Base-by-base conservation (phyloP, 2,329 filamentous ascomycete species). In the Colletotrichum endophyticum region DNA sequence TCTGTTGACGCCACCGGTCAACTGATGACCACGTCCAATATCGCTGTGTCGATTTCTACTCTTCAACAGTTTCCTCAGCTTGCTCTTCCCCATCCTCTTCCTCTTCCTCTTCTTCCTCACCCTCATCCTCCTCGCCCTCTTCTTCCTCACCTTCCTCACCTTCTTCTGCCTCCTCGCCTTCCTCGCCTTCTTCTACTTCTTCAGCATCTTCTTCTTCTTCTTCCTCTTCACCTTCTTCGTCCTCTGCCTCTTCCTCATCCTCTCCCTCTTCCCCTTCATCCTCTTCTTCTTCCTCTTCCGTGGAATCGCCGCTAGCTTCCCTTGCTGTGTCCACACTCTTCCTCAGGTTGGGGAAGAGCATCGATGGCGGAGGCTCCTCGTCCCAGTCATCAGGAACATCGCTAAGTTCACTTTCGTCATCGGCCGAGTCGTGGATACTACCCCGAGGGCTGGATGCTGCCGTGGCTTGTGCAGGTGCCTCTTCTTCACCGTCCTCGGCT, bases 331-430 rank as follows among this genome's bases (percentile, higher is more conserved):
- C 85, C 61, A 83, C 81, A 64, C 84, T 85, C 80, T 83, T 83
- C 73, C 85, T 81, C 12, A 91, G 79, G 73, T 89, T 89, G 0
- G 89, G 89, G 70, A 91, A 91, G 3, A 70, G 68, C 83, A 91
- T 83, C 32, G 87, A 87, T 2, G 88, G 86, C 2, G 90, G 89
- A 34, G 89, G 88, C 56, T 92, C 89, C 61, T 92, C 89, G 68
- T 92, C 90, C 73, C 91, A 91, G 56, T 89, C 90, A 6, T 89
- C 84, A 30, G 91, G 87, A 6, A 92, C 89, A 77, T 94, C 93
- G 69, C 92, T 94, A 0, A 94, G 86, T 77, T 94, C 93, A 80
- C 92, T 94, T 82, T 94, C 93, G 71, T 94, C 92, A 77, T 94
- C 92, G 0, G 91, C 92, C 56, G 90, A 93, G 76, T 94, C 92